Base-by-base conservation (phyloP, 2,329 filamentous ascomycete species). In the Cytospora piceicola region DNA sequence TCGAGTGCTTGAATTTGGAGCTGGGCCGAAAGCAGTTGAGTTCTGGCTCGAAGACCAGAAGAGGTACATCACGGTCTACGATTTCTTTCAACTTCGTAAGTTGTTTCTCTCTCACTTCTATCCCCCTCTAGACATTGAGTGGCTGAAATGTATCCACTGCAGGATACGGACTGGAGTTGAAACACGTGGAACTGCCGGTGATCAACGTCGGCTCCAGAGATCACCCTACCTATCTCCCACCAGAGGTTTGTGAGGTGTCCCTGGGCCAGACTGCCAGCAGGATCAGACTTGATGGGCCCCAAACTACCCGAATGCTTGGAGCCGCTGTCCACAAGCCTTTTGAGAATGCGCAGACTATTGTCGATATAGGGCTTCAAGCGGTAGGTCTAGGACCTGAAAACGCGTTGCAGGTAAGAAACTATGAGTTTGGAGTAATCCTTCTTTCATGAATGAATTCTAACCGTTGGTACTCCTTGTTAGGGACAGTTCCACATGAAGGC, bases 271-370 rank as follows among this genome's bases (percentile, higher is more conserved):
- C 77, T 6, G 73, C 77, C 3, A 6, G 20, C 2, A 59, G n/a
- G 5, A 15, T 56, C 14, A 80, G 83, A 64, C 78, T 90, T 6
- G 77, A 75, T 20, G 75, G 81, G 0, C 70, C 74, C 0, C 86
- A 90, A 70, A 88, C 86, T 0, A 74, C 77, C 2, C 68, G 78
- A 1, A 89, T 91, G 86, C 83, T 90, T 36, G 72, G 70, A 0
- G 88, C 88, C 70, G 86, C 88, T 2, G 85, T 86, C 22, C 80
- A 83, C 17, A 74, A 70, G 6, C 88, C 88, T 0, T 76, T 75
- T 1, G 74, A 79, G 8, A 90, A 90, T 72, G 85, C 83, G 0
- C 70, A 75, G 6, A 84, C 82, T 0, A 89, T 90, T 68, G 76
- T 80, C 6, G 76, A 71, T 0, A 77, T 80, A 6, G 86, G 85